Percentiles rank a stretch among this genome's conserved stretches.
These are phyloP conservation scores for Globisporangium lucens DNA, from an alignment of 352 stramenopile species.

Conservation along the genomic window DNA sequence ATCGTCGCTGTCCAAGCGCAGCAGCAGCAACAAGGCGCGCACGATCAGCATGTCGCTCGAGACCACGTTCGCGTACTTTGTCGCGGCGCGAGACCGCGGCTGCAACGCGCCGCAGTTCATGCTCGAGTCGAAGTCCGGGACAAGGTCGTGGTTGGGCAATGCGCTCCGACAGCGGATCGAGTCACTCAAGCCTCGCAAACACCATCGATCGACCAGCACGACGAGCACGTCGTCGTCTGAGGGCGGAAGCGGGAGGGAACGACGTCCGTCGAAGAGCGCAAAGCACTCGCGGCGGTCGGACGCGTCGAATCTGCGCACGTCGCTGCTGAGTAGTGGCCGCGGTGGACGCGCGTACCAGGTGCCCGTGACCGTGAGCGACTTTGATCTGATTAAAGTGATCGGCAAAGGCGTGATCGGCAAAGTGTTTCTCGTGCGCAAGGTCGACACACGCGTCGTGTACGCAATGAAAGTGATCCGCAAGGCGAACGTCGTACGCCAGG, in stretches of 20 bases:
- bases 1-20: slow-evolving; percentile 34
- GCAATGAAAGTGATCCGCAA: slow-evolving; percentile 99
- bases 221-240: slow-evolving; percentile 11
- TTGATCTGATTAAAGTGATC: slow-evolving; percentile 83
- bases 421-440: slow-evolving; percentile 85
- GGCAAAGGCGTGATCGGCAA: slow-evolving; percentile 87
- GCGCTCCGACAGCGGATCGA: slow-evolving; percentile 50
- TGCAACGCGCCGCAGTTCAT: slow-evolving; percentile 55
- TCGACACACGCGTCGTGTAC: slow-evolving; percentile 89
- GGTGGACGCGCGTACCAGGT: slow-evolving; percentile 25
- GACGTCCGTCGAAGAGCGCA: slow-evolving; percentile 6
- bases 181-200: slow-evolving; percentile 60
- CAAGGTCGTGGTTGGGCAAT: slow-evolving; percentile 59
- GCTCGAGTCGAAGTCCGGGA: slow-evolving; percentile 53
- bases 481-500: slow-evolving; percentile 89
- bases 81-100: slow-evolving; percentile 52
- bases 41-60: slow-evolving; percentile 73
- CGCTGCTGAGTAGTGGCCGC: slow-evolving; percentile 39
- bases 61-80: slow-evolving; percentile 73
- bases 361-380: slow-evolving; percentile 77
- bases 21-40: slow-evolving; percentile 70
- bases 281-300: slow-evolving; percentile 11
- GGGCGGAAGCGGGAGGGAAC: neutral
- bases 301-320: slow-evolving; percentile 53
- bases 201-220: slow-evolving; percentile 34